Evolutionary conservation across 768 basidiomycete species (phyloP).

Genomic region (Rossbeevera mucosa): DNA sequence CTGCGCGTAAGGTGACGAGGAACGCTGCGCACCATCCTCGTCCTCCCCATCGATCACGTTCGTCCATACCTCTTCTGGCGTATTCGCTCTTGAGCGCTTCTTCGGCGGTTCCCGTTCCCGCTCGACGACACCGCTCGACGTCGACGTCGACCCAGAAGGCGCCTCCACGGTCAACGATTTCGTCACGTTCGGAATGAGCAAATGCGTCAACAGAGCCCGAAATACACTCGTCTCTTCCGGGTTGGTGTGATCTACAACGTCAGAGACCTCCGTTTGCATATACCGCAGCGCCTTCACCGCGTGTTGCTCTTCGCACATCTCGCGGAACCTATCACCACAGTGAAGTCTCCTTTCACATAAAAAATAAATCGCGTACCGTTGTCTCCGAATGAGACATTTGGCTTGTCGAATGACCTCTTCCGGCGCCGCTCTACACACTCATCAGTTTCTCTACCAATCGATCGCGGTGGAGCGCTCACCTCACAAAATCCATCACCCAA

Average conservation of each 20-base stretch:
- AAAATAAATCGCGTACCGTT: conserved; percentile 52
- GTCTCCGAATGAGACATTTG: conserved; percentile 60
- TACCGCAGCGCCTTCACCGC: conserved; percentile 63
- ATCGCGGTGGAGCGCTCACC: conserved; percentile 38
- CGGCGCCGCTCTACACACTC: conserved; percentile 45
- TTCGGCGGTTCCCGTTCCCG: conserved; percentile 33
- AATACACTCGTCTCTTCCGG: conserved; percentile 58
- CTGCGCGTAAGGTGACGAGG: not conserved
- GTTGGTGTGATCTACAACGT: conserved; percentile 66
- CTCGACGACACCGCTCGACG: not conserved
- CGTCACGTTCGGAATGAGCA: conserved; percentile 41
- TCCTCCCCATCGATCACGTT: conserved; percentile 35
- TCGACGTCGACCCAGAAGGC: not conserved
- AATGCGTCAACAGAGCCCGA: conserved; percentile 59
- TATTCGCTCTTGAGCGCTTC: conserved; percentile 43
- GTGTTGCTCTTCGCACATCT: conserved; percentile 65
- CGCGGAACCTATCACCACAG: conserved; percentile 58
- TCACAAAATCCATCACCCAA: conserved; percentile 66
- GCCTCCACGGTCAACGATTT: not conserved
- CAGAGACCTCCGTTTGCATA: conserved; percentile 63
- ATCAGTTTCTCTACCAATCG: not conserved
- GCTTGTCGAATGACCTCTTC: conserved; percentile 63
- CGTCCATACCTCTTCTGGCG: conserved; percentile 42
- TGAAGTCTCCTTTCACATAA: not conserved
- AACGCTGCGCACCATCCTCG: conserved; percentile 10